phyloP scores from a whole-genome alignment of 2,329 filamentous ascomycete genomes.

The Penicillium sumatraense region DNA sequence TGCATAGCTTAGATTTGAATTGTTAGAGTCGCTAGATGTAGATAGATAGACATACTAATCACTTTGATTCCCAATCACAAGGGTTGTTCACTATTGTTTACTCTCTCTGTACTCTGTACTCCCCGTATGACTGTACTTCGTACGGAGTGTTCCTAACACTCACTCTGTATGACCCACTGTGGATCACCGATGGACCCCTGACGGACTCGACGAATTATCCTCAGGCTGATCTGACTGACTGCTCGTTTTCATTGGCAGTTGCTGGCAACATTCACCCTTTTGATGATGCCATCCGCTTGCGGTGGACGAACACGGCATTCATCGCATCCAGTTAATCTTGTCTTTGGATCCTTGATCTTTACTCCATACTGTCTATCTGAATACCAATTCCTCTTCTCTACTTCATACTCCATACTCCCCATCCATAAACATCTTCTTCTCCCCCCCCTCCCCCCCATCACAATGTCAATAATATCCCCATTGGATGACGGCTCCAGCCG shows the following conservation, averaged over 20 bases:
- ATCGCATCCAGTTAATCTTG: not conserved
- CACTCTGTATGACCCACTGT: not conserved
- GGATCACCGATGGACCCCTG: not conserved
- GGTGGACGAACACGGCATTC: too few relatives aligned
- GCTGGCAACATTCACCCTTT: slow-evolving; percentile 15
- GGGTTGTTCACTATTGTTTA: not conserved
- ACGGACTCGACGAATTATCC: not conserved
- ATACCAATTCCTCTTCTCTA: not conserved
- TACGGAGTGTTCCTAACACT: too few relatives aligned
- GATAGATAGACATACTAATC: too few relatives aligned
- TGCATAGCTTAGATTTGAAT: too few relatives aligned
- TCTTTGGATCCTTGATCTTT: not conserved
- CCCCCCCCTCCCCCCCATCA: too few relatives aligned
- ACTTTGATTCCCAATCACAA: too few relatives aligned
- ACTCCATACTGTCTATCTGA: not conserved
- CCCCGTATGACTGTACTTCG: not conserved
- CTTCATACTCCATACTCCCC: not conserved
- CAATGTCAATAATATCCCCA: too few relatives aligned
- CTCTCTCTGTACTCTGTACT: not conserved
- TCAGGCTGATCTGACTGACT: not conserved
- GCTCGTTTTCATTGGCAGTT: slow-evolving; percentile 10
- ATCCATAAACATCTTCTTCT: too few relatives aligned
- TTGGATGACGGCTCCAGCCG: slow-evolving; percentile 15
- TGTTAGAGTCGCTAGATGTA: not conserved
- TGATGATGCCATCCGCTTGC: slow-evolving; percentile 23